Evolutionary conservation across 768 basidiomycete species (phyloP).

Genomic region (Boletus coccyginus): DNA sequence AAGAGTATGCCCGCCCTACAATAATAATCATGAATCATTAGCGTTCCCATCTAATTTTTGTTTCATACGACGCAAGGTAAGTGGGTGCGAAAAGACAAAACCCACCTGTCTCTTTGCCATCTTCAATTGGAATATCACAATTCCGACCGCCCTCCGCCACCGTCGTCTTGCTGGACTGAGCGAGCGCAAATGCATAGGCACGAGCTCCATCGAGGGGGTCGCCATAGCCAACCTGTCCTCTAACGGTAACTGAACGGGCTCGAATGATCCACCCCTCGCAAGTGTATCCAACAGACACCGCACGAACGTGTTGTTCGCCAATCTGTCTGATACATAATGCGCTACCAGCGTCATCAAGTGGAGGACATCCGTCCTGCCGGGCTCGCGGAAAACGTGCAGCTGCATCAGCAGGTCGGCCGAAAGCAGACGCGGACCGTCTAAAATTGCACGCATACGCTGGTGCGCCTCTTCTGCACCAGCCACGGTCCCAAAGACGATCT

Average conservation of each 20-base stretch:
- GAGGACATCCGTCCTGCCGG: conserved; percentile 32
- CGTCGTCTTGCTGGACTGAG: conserved; percentile 36
- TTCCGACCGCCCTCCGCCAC: conserved; percentile 46
- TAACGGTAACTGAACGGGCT: conserved; percentile 25
- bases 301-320: conserved; percentile 39
- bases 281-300: conserved; percentile 47
- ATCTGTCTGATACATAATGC: conserved; percentile 52
- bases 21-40: neutral
- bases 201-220: conserved; percentile 36
- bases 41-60: neutral
- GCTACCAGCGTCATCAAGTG: conserved; percentile 45
- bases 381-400: conserved; percentile 36
- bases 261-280: neutral
- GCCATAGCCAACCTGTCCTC: conserved; percentile 41
- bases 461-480: conserved; percentile 36
- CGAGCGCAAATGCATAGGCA: conserved; percentile 27
- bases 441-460: conserved; percentile 25
- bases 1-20: conserved; percentile 57
- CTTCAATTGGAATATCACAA: conserved; percentile 33
- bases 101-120: conserved; percentile 36
- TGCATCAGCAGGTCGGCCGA: conserved; percentile 43
- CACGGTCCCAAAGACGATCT: conserved; percentile 38
- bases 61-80: neutral
- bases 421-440: conserved; percentile 37
- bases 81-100: neutral